A percentile compares a stretch with the other conserved stretches of the same genome.
Conservation (phyloP, 2,329 filamentous ascomycete genomes). For the Pyrenophora tritici-repentis region DNA sequence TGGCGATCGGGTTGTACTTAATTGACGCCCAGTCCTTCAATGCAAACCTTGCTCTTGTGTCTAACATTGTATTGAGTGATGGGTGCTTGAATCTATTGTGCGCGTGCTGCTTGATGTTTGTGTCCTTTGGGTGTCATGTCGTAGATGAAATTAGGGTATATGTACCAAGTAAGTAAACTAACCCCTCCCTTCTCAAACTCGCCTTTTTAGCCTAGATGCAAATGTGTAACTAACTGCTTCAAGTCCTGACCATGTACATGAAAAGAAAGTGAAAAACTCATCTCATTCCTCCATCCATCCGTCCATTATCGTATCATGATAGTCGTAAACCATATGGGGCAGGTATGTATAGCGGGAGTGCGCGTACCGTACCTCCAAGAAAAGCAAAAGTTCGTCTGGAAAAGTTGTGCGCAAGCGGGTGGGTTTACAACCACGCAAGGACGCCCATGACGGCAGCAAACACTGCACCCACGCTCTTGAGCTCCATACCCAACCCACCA, state of each 20-base stretch:
- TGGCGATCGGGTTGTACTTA: constrained; percentile 80
- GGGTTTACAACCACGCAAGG: constrained; percentile 27
- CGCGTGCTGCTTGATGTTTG: background rate
- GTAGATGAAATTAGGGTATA: too few species aligned
- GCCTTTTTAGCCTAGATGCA: too few species aligned
- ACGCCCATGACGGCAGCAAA: constrained; percentile 27
- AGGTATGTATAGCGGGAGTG: too few species aligned
- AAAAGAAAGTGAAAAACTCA: background rate
- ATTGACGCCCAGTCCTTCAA: constrained; percentile 69
- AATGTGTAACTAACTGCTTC: background rate
- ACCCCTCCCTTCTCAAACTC: too few species aligned
- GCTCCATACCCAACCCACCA: constrained; percentile 23
- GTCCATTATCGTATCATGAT: too few species aligned
- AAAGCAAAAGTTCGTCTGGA: too few species aligned
- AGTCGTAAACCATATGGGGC: too few species aligned
- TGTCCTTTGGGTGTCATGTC: background rate
- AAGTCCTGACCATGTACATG: constrained; percentile 3
- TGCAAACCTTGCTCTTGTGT: constrained; percentile 20
- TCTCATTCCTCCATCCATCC: too few species aligned
- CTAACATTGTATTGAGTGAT: background rate
- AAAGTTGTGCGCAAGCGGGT: too few species aligned
- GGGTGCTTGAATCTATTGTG: background rate
- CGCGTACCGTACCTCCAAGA: too few species aligned
- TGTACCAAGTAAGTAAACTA: too few species aligned
- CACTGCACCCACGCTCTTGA: constrained; percentile 26